Evolutionary conservation across 129 eudicot genomes (phyloP), one percentile per base, ranked within the genome.

Genomic region (Arctium lappa): DNA sequence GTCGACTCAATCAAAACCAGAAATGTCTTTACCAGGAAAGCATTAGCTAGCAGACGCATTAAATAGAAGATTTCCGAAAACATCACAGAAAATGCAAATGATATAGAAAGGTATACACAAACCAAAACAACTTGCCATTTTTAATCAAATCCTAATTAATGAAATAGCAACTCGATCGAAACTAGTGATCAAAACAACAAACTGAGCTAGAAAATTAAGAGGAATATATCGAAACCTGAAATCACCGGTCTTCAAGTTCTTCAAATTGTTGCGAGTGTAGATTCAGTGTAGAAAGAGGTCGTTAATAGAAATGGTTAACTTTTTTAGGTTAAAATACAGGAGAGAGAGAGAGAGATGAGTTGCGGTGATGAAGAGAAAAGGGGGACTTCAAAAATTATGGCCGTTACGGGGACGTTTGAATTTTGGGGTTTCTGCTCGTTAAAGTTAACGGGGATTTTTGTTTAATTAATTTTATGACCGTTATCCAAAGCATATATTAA

Each of bases 351-450:
- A 73, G 82, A 22, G 39, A 72, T 37, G 60, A 15, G 22, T 29
- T 8, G 15, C 5, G 18, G 38, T 12, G 84, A 81, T 10, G 73
- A 77, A 42, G 46, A 74, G 18, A 65, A 72, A 69, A 84, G 32
- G 34, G 72, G 69, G 42, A 77, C 75, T 79, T 70, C 65, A 86
- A 86, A 82, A 68, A 73, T 73, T 85, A 75, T 88, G 91, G 88
- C 91, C 88, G 88, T 88, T 85, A 82, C 75, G 81, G 80, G 71
- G 34, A 74, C 83, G 85, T 88, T 85, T 85, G 91, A 88, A 88
- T 82, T 79, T 48, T 30, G 39, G 50, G 83, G 70, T 56, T 46
- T 60, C 44, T 69, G 81, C 56, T 83, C 75, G 83, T 80, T 80
- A 80, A 80, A 80, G 27, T 80, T 80, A 66, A 80, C 83, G 83